Conservation (phyloP, 2,329 filamentous ascomycete species). For the Aspergillus aculeatus region DNA sequence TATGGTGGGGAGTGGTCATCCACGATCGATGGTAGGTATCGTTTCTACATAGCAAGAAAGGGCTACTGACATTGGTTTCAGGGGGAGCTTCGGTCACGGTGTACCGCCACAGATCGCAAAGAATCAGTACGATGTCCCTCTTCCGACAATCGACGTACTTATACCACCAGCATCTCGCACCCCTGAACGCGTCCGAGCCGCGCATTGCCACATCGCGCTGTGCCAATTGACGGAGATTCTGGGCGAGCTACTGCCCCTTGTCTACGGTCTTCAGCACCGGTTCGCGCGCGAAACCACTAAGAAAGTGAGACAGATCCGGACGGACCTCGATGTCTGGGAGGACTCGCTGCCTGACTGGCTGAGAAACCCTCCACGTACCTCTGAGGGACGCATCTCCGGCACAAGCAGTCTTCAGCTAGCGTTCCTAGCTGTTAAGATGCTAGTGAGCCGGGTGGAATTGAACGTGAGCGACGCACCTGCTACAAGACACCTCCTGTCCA, state of each 20-base stretch:
- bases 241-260: slow-evolving; percentile 46
- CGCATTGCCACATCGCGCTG: slow-evolving; percentile 53
- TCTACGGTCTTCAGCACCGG: slow-evolving; percentile 47
- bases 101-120: slow-evolving; percentile 54
- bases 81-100: slow-evolving; percentile 57
- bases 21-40: slow-evolving; percentile 52
- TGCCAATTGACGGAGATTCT: slow-evolving; percentile 51
- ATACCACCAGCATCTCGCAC: slow-evolving; percentile 36
- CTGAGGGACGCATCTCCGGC: slow-evolving; percentile 38
- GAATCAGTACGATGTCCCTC: slow-evolving; percentile 56
- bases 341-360: slow-evolving; percentile 47
- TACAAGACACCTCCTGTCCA: neutral
- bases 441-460: slow-evolving; percentile 47
- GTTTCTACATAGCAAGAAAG: neutral
- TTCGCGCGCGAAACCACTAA: slow-evolving; percentile 45
- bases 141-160: slow-evolving; percentile 49
- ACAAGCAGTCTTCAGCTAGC: slow-evolving; percentile 47
- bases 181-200: slow-evolving; percentile 46
- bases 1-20: slow-evolving; percentile 59
- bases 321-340: slow-evolving; percentile 48
- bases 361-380: slow-evolving; percentile 32
- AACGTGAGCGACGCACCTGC: slow-evolving; percentile 36
- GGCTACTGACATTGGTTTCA: slow-evolving; percentile 25
- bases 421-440: slow-evolving; percentile 48
- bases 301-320: slow-evolving; percentile 46